Conservation (phyloP, 2,329 filamentous ascomycete genomes). For the Phialophora macrospora region DNA sequence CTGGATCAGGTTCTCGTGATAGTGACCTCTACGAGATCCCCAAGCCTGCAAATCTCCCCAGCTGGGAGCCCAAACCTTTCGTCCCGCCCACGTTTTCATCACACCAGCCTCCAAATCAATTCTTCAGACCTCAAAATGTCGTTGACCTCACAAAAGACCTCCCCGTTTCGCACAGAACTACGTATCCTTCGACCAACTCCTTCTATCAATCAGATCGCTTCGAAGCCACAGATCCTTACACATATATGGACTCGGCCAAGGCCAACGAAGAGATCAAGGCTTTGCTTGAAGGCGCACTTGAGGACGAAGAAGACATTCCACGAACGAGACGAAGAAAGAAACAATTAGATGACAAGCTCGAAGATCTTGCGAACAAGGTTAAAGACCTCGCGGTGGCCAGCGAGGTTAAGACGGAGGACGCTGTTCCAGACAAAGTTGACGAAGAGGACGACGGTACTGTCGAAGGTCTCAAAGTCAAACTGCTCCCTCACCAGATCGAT, state of each 20-base stretch:
- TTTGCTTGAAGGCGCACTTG: constrained; percentile 56
- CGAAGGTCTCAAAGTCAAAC: constrained; percentile 81
- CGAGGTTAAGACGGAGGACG: constrained; percentile 38
- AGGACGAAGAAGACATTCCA: constrained; percentile 54
- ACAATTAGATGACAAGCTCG: constrained; percentile 46
- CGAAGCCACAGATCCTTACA: constrained; percentile 59
- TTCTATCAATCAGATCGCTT: constrained; percentile 55
- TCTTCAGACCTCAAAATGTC: constrained; percentile 51
- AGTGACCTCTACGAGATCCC: constrained; percentile 52
- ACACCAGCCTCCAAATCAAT: constrained; percentile 43
- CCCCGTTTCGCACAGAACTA: constrained; percentile 42
- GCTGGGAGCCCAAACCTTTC: constrained; percentile 56
- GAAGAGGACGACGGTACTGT: constrained; percentile 67
- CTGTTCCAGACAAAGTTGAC: constrained; percentile 47
- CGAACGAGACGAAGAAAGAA: constrained; percentile 48
- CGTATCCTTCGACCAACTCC: constrained; percentile 52
- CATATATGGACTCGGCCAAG: constrained; percentile 55
- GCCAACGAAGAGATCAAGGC: constrained; percentile 60
- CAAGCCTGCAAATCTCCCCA: constrained; percentile 54
- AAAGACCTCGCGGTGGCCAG: constrained; percentile 50
- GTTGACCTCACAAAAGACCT: constrained; percentile 56
- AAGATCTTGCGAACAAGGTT: constrained; percentile 52
- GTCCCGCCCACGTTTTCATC: constrained; percentile 61
- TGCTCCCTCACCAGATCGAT: constrained; percentile 92
- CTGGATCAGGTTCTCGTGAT: constrained; percentile 16